Evolutionary conservation across 805 yeast species (phyloP).

Genomic region (Nakazawaea ernobii): DNA sequence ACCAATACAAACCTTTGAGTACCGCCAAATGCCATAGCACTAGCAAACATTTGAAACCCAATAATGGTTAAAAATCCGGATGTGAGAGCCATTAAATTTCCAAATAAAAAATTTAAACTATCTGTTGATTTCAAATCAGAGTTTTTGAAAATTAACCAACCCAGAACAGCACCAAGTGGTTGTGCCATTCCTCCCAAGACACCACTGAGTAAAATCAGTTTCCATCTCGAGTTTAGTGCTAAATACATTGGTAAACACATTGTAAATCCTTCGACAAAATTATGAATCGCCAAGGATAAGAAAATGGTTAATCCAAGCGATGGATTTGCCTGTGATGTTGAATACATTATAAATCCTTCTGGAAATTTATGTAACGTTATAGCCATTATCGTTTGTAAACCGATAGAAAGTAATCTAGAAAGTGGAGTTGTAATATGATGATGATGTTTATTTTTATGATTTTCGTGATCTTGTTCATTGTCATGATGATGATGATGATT

Average conservation of each 20-base stretch:
- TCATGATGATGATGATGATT: constrained; percentile 11
- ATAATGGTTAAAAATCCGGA: constrained; percentile 82
- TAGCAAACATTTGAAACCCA: constrained; percentile 79
- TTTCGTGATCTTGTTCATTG: constrained; percentile 19
- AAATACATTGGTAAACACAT: constrained; percentile 88
- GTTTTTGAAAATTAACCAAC: constrained; percentile 43
- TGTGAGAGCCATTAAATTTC: constrained; percentile 63
- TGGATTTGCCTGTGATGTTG: constrained; percentile 64
- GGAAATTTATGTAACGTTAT: constrained; percentile 88
- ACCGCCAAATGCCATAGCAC: constrained; percentile 78
- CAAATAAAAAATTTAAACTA: constrained; percentile 43
- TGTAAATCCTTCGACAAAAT: constrained; percentile 89
- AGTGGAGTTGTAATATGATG: constrained; percentile 76
- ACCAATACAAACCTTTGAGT: constrained; percentile 49
- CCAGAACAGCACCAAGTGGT: constrained; percentile 82
- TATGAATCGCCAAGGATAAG: constrained; percentile 80
- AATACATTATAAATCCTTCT: constrained; percentile 87
- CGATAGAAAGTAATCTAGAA: constrained; percentile 77
- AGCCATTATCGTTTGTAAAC: constrained; percentile 85
- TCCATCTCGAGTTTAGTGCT: constrained; percentile 54
- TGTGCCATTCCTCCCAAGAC: constrained; percentile 79
- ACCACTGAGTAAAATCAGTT: constrained; percentile 63
- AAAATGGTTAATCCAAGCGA: constrained; percentile 75
- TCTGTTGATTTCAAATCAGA: constrained; percentile 29
- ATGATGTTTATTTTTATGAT: constrained; percentile 48